These are phyloP conservation scores for Fusarium chlamydosporum DNA, from an alignment of 2,329 filamentous ascomycete genomes.

Conservation along the genomic window DNA sequence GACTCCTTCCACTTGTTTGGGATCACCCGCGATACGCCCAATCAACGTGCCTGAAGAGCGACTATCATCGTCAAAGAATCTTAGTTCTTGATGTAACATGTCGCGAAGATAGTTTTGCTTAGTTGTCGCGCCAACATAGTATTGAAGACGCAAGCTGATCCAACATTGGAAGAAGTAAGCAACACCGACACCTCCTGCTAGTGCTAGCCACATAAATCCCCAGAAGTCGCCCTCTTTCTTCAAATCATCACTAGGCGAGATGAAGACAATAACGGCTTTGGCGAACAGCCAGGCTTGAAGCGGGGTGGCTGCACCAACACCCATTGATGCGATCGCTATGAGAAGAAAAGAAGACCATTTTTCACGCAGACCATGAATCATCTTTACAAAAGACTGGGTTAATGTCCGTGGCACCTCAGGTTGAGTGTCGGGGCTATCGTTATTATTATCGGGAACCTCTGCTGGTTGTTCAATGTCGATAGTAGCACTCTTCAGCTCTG, in stretches of 20 bases:
- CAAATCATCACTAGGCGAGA: constrained; percentile 50
- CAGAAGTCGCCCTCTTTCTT: constrained; percentile 44
- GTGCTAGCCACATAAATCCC: constrained; percentile 52
- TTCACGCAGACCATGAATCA: constrained; percentile 37
- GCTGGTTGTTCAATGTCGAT: neutral
- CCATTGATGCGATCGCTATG: constrained; percentile 45
- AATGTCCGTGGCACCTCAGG: constrained; percentile 7
- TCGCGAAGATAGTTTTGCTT: constrained; percentile 48
- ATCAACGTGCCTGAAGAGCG: constrained; percentile 50
- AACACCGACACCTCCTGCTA: constrained; percentile 49
- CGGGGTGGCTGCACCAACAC: constrained; percentile 44
- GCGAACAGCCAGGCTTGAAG: constrained; percentile 51
- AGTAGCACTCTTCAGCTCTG: neutral
- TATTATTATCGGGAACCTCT: neutral
- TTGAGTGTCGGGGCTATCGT: neutral
- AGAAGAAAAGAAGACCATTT: constrained; percentile 46
- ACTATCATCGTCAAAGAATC: constrained; percentile 51
- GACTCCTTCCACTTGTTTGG: constrained; percentile 52
- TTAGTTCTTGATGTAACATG: constrained; percentile 49
- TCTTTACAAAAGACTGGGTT: constrained; percentile 18
- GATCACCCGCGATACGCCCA: constrained; percentile 48
- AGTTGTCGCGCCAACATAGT: constrained; percentile 38
- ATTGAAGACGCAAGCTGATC: constrained; percentile 22
- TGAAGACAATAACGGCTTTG: constrained; percentile 47
- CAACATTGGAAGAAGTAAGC: constrained; percentile 48